Base-by-base conservation (phyloP, 805 yeast species). In the Candida pseudofarinosa region DNA sequence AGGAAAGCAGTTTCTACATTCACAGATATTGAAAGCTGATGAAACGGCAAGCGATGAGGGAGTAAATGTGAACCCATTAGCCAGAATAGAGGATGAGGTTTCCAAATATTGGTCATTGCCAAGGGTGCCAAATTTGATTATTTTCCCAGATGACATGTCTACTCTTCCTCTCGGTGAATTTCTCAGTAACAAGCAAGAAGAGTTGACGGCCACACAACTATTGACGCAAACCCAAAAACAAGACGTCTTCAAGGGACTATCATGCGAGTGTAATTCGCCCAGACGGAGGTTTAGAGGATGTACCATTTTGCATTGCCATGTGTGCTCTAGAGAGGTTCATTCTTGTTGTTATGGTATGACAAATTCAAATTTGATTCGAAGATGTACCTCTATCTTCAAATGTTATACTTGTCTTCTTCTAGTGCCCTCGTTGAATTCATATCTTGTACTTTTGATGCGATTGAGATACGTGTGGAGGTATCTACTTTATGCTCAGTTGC, bases 391-490 rank as follows among this genome's bases (percentile, higher is more conserved):
- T 36, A 38, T 18, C 20, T 49, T 16, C 19, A 49, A 12, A 39
- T 50, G 40, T 34, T 55, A 28, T 42, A 51, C 23, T 39, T 46
- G 43, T 66, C 66, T 42, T 41, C 60, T 37, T 36, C 53, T 1
- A 62, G 72, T 41, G 44, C 60, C 18, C 44, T 50, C 19, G 49
- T 47, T 7, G 23, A 55, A 17, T 26, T 19, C 44, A 2, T 50
- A 55, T 18, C 50, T 67, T 35, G 40, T 49, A 19, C 50, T 60
- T 13, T 45, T 73, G 26, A 57, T 69, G 62, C 56, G 65, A 40
- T 34, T 60, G 2, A 61, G 79, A 45, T 65, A 60, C 40, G 47
- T 67, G 15, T 66, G 55, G 51, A 51, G 60, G 35, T 48, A 55
- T 10, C 37, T 65, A 14, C 46, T 47, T 1, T 53, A 53, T 19